Conservation (phyloP, 2,329 filamentous ascomycete genomes). For the Cladosporium sp. region DNA sequence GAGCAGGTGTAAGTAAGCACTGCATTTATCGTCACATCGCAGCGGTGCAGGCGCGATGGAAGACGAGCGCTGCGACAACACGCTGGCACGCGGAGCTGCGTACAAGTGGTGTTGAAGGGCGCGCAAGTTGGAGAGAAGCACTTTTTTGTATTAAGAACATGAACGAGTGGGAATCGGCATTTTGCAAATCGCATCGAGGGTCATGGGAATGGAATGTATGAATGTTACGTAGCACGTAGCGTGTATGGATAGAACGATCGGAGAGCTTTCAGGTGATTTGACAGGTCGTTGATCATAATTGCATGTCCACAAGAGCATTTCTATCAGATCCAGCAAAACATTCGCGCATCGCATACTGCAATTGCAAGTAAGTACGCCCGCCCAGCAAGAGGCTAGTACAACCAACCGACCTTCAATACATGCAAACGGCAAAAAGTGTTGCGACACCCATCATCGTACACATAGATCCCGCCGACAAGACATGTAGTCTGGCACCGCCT, state of each 20-base stretch:
- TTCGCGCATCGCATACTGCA: not conserved
- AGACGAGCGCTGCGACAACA: not conserved
- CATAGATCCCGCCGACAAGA: slow-evolving; percentile 35
- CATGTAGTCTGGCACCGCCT: slow-evolving; percentile 58
- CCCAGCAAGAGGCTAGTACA: no score
- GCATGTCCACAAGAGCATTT: not conserved
- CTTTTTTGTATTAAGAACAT: slow-evolving; percentile 3
- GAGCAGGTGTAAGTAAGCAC: slow-evolving; percentile 49
- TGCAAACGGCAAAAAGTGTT: slow-evolving; percentile 43
- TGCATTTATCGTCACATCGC: slow-evolving; percentile 1
- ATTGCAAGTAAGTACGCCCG: no score
- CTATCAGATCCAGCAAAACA: not conserved
- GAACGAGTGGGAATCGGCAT: not conserved
- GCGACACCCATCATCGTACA: slow-evolving; percentile 32
- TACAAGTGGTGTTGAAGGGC: not conserved
- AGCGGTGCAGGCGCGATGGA: slow-evolving; percentile 13
- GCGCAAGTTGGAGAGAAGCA: not conserved
- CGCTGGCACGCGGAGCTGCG: not conserved
- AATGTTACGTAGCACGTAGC: slow-evolving; percentile 10
- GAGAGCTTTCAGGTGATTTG: not conserved
- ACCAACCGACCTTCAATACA: no score
- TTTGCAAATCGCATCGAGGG: slow-evolving; percentile 1
- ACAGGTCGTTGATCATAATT: not conserved
- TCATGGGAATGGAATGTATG: slow-evolving; percentile 5
- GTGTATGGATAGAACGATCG: slow-evolving; percentile 5